These are phyloP conservation scores for Acanthamoeba sp. DNA, from an alignment of 208 protist genomes.

Conservation along the genomic window DNA sequence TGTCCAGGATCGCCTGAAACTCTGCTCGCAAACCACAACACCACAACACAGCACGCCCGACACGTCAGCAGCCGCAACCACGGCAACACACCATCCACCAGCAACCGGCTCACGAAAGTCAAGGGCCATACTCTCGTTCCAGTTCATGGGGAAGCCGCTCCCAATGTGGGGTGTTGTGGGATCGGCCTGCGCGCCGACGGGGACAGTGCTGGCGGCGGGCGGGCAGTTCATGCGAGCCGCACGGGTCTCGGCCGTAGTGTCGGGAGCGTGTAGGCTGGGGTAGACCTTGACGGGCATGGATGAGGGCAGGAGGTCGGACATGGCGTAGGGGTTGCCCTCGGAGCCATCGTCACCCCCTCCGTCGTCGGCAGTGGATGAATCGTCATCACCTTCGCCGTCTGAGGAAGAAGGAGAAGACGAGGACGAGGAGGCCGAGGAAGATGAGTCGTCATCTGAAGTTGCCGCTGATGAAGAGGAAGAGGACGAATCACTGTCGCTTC, in stretches of 20 bases:
- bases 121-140: slow-evolving; percentile 59
- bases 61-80: background rate
- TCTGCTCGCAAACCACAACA: background rate
- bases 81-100: background rate
- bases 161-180: background rate
- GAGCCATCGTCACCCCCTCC: background rate
- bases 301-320: slow-evolving; percentile 54
- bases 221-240: background rate
- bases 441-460: background rate
- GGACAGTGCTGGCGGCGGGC: background rate
- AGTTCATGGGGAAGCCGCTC: slow-evolving; percentile 46
- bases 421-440: background rate
- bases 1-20: slow-evolving; percentile 56
- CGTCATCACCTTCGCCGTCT: background rate
- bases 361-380: background rate
- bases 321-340: slow-evolving; percentile 33
- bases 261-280: background rate
- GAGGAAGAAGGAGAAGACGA: background rate
- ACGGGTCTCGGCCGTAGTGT: background rate
- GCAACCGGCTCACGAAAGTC: no score
- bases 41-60: background rate
- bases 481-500: slow-evolving; percentile 7
- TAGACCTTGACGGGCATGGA: background rate
- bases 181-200: background rate
- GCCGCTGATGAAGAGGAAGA: background rate